Evolutionary conservation across 2,329 filamentous ascomycete genomes (phyloP), one percentile per base, ranked within the genome.

Genomic region (Whalleya microplaca): DNA sequence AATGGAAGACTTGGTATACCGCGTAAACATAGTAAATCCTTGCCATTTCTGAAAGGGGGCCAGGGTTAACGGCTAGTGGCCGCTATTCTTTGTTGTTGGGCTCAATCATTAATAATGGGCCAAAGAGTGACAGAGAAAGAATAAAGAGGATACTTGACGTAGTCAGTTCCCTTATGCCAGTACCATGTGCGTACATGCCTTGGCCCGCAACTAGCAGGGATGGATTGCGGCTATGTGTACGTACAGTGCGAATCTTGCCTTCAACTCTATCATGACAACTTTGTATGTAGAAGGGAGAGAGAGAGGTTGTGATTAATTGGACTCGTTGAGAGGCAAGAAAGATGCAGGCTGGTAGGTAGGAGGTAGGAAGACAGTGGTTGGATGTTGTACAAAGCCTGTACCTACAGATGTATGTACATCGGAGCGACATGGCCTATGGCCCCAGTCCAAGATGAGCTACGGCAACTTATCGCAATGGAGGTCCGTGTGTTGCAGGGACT

Each of bases 391-490:
- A 9, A 27, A 27, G 23, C 9, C 4, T 9, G 9, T 27, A 9
- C 23, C 23, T 27, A 27, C 23, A n/a, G n/a, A 5, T 29, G 27
- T 29, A 29, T 29, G 32, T 37, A 37, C 32, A 7, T 37, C 32
- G 32, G 32, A 14, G 32, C 32, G 32, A 37, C 32, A 37, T 16
- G 32, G 32, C 32, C 32, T 37, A 16, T 37, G 10, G 32, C 32
- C 14, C 32, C 32, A 37, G 32, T 37, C 32, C 32, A 37, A 37
- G 32, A 18, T 47, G 23, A 19, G n/a, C 21, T 47, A 47, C 50
- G 56, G 56, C 59, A 62, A 56, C 61, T 64, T 64, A 64, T 64
- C 61, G 53, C 56, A 56, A 51, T 40, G 40, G 51, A 46, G 27
- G 27, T 51, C 61, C 51, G 54, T 62, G 56, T 51, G 59, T 53